Percentiles rank a stretch among this genome's conserved stretches.
Conservation (phyloP, 495 filamentous ascomycete genomes). For the Diplogelasinospora grovesii region DNA sequence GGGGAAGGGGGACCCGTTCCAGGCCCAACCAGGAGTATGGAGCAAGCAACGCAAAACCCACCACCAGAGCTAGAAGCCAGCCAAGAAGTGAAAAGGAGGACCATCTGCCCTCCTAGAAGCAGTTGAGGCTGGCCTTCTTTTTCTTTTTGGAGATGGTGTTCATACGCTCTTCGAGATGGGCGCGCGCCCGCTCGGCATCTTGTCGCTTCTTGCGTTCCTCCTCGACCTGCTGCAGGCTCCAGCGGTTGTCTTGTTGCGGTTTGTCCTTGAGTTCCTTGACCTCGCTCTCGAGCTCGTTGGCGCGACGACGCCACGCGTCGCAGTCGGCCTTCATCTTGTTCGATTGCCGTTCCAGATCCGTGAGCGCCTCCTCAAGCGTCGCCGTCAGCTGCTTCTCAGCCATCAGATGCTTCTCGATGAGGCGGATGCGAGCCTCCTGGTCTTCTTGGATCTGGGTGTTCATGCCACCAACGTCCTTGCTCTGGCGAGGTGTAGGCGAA, state of each 20-base stretch:
- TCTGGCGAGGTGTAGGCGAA: constrained; percentile 56
- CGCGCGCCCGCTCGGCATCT: constrained; percentile 81
- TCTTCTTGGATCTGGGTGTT: constrained; percentile 81
- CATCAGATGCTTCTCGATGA: constrained; percentile 93
- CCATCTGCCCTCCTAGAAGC: constrained; percentile 58
- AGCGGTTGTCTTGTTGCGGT: constrained; percentile 52
- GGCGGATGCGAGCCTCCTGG: constrained; percentile 87
- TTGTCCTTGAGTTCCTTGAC: constrained; percentile 54
- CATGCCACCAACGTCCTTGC: constrained; percentile 66
- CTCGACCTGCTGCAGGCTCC: constrained; percentile 86
- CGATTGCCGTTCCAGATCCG: constrained; percentile 81
- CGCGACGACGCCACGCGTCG: constrained; percentile 85
- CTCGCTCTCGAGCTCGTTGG: constrained; percentile 70
- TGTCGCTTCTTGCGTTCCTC: constrained; percentile 82
- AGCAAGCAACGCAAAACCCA: not conserved
- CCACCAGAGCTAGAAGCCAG: not conserved
- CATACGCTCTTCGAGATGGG: constrained; percentile 90
- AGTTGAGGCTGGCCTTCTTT: constrained; percentile 93
- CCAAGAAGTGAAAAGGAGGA: not conserved
- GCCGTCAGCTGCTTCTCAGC: constrained; percentile 95
- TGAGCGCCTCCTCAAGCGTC: constrained; percentile 90
- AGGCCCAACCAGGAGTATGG: not conserved
- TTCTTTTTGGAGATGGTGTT: constrained; percentile 89
- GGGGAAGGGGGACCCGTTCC: not conserved
- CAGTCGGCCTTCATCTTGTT: constrained; percentile 80